A percentile compares a stretch with the other conserved stretches of the same genome.
phyloP scores from a whole-genome alignment of 2,329 filamentous ascomycete genomes.

The Penicillium olsonii region DNA sequence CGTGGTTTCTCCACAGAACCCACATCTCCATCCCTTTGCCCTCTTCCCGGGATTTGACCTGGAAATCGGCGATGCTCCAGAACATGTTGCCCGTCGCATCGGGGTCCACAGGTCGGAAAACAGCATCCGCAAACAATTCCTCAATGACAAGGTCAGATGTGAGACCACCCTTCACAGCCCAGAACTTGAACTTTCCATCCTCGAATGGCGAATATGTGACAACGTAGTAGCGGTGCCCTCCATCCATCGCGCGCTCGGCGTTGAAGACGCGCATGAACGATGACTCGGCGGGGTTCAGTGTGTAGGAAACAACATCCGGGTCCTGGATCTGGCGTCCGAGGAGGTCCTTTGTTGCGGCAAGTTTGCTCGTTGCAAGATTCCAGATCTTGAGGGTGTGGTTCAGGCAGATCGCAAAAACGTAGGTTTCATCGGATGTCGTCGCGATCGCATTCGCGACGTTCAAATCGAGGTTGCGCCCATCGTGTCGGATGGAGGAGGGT shows the following conservation, averaged over 20 bases:
- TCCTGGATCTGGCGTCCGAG: slow-evolving; percentile 66
- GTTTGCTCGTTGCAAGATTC: slow-evolving; percentile 79
- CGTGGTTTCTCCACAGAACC: slow-evolving; percentile 84
- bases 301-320: slow-evolving; percentile 71
- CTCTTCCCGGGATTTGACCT: slow-evolving; percentile 56
- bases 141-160: slow-evolving; percentile 61
- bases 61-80: slow-evolving; percentile 79
- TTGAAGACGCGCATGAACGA: slow-evolving; percentile 75
- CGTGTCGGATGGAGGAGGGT: slow-evolving; percentile 45
- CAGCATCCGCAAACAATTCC: slow-evolving; percentile 67
- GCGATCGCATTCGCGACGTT: slow-evolving; percentile 47
- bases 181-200: slow-evolving; percentile 91
- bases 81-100: slow-evolving; percentile 68
- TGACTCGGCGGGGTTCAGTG: slow-evolving; percentile 75
- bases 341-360: slow-evolving; percentile 76
- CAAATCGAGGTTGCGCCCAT: slow-evolving; percentile 45
- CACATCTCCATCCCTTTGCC: slow-evolving; percentile 65
- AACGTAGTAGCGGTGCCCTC: slow-evolving; percentile 59
- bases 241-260: slow-evolving; percentile 49
- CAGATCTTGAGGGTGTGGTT: slow-evolving; percentile 88
- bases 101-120: slow-evolving; percentile 65
- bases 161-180: slow-evolving; percentile 69
- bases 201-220: slow-evolving; percentile 87
- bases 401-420: slow-evolving; percentile 77
- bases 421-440: slow-evolving; percentile 48